Base-by-base conservation (phyloP, 371 early-diverging fungal genomes). In the Conidiobolus incongruus region DNA sequence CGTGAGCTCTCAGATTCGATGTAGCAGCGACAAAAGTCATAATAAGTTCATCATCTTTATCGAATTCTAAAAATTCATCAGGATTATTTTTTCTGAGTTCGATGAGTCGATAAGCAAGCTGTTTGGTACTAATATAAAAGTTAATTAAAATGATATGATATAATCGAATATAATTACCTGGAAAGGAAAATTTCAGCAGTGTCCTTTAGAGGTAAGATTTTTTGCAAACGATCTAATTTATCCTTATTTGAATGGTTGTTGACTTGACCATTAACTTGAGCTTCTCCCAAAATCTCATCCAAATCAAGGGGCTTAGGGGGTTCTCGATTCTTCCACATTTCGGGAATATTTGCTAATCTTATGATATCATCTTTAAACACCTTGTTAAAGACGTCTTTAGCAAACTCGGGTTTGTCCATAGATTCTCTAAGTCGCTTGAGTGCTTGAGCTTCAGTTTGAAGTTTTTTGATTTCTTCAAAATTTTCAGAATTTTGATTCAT, bases 11-110 rank as follows among this genome's bases (percentile, higher is more conserved):
- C 40, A 97, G 55, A 48, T 91, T 92, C 0, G 92, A 70, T 1
- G 89, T 70, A 1, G 92, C 83, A 0, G 90, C 75, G 0, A 96
- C 93, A 67, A 97, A 96, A 44, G 77, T 69, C 56, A 93, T 59
- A 15, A 75, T 63, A 39, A 75, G 84, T 4, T 77, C 67, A 49
- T 94, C 94, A 61, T 96, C 93, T 64, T 97, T 93, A 56, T 94
- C 91, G 61, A 93, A 93, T 0, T 59, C 41, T 34, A 92, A 44
- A 1, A 51, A 49, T 8, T 61, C 63, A 22, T 66, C 63, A 0
- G 65, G 48, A 34, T 73, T 66, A 2, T 42, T 45, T 29, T 52
- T 39, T n/a, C n/a, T n/a, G n/a, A n/a, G n/a, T n/a, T n/a, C n/a
- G n/a, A n/a, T n/a, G 10, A 71, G 45, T n/a, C 68, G 51, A 12